Base-by-base conservation (phyloP, 1,284 basidiomycete species). In the Uromyces viciae-fabae region DNA sequence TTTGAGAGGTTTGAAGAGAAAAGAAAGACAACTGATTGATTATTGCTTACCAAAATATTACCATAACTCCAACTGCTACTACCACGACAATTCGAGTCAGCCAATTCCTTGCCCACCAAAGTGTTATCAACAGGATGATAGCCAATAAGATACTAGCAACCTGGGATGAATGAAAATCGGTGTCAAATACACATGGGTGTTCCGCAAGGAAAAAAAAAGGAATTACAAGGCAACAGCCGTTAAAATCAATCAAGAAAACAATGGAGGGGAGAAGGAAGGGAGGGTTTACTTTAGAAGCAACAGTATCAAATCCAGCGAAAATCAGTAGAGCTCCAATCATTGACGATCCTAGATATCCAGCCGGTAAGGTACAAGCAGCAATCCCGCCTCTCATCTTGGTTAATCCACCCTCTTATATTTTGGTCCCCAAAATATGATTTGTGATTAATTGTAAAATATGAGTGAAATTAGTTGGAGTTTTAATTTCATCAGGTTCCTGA, bases 361-460 rank as follows among this genome's bases (percentile, higher is more conserved):
- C 94, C 0, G 85, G 85, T 0, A 94, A 88, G 0, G 94, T 93
- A 71, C 96, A 88, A 88, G 92, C 92, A 14, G 91, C 88, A 58
- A 97, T 91, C 0, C 95, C 96, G 36, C 95, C 95, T 49, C 93
- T 91, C 95, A 98, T 98, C 40, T 90, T 88, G 0, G 96, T 98
- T 15, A 92, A 91, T 1, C 96, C 96, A 22, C 95, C 95, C 92
- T 93, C 83, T 68, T 22, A 40, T 40, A 33, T 25, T n/a, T 8
- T 9, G 28, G 7, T 9, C 40, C 86, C 85, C 81, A 85, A 83
- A 58, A 82, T 46, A 83, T 79, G 83, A 83, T 81, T 38, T 81
- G 76, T 46, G 14, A 64, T 49, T 33, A 46, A 25, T 43, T 3
- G 1, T 38, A n/a, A n/a, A n/a, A n/a, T n/a, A 17, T 8, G 28